Evolutionary conservation across 148 eudicot genomes (phyloP), one percentile per base, ranked within the genome.

Genomic region (Suaeda aralocaspica): DNA sequence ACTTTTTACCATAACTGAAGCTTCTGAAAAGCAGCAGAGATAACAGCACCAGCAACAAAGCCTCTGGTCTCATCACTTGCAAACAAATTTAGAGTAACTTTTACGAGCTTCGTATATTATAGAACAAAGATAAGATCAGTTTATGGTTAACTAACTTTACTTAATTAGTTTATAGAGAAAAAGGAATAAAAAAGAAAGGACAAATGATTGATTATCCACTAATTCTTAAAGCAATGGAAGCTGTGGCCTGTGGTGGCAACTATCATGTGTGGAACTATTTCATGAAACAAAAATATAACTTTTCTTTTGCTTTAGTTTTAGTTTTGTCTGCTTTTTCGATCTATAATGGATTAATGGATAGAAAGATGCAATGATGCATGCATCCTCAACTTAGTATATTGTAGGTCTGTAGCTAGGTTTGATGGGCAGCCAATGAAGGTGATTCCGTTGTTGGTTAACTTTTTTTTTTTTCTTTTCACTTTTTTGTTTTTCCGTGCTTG

Each of bases 1-100:
- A 3, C 4, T 1, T 16, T 77, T 16, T 77, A 77, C 80, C 80
- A 50, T 72, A 29, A 51, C 25, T 29, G 33, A 26, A 60, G 58
- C 53, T 66, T 28, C 2, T 49, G 16, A 60, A 41, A 50, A 71
- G 66, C 50, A 58, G 1, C 25, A 77, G 34, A 58, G 53, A 46
- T 50, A 66, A 71, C 7, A 59, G 24, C 31, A 49, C 5, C 39
- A 66, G 62, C 19, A 71, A 41, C 56, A 77, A 59, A 77, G 72
- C 68, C 25, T 45, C 24, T 19, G 31, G n/a, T 41, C 26, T 50
- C 22, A 50, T 62, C 56, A 12, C 68, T 70, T 16, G 8, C 41
- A 36, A 36, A 36, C 4, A 36, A 36, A 36, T n/a, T 39, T 25
- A 44, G 28, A 19, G 16, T 48, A 11, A 41, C 46, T 8, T 49